Evolutionary conservation across 805 yeast species (phyloP), one percentile per base, ranked within the genome.

Genomic region (Ogataea dorogensis): DNA sequence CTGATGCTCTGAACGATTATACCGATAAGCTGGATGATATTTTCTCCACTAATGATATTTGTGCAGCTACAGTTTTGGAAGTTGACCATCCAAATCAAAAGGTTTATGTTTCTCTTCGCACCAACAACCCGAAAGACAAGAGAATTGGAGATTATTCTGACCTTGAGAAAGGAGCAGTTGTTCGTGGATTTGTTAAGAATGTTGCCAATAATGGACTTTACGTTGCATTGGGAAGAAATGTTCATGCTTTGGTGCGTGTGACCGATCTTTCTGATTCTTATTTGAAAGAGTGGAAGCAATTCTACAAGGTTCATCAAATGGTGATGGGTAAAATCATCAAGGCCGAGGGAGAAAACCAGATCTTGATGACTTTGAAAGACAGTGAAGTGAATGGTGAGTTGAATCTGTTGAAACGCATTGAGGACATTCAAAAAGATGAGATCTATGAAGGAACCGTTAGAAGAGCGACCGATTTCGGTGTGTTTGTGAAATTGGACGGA

Each of bases 231-330:
- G 87, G 93, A 26, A 73, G 84, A 44, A 65, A 70, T 1, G 67
- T 85, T 17, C 76, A 75, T 49, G 97, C 89, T 2, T 77, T 91
- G 52, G 93, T 86, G 17, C 81, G 86, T 53, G 79, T 87, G 32
- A 62, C 82, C 27, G 89, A 89, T 56, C 66, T 91, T 18, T 85
- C 94, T 8, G 98, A 91, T 51, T 69, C 82, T 1, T 86, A 66
- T 51, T 64, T 87, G 54, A 83, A 81, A 51, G 95, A 91, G 40
- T 91, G 98, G 98, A 86, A 86, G 67, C 79, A 78, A 45, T 74
- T 70, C 44, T 86, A 72, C 71, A 71, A 71, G 44, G 71, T 77
- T 17, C 78, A 83, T 58, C 94, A 89, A 63, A 65, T 73, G 10
- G 87, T 91, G 7, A 54, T 68, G 31, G 96, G 91, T 49, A 85